A percentile compares a stretch with the other conserved stretches of the same genome.
phyloP scores from a whole-genome alignment of 2,329 filamentous ascomycete species.

The Cladosporium halotolerans region DNA sequence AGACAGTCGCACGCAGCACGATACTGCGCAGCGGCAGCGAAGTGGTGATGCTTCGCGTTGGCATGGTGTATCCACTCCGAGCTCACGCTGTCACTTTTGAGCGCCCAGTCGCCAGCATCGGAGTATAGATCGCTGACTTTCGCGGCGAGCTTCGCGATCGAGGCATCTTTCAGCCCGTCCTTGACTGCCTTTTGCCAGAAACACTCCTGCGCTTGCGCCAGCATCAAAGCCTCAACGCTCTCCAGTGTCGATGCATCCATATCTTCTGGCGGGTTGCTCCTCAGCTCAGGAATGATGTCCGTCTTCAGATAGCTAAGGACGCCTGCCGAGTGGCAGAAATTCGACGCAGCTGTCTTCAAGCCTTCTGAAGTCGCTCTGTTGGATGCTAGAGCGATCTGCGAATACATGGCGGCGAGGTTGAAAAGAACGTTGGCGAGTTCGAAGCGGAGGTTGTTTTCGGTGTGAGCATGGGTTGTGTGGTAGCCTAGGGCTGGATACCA shows the following conservation, averaged over 20 bases:
- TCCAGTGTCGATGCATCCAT: constrained; percentile 88
- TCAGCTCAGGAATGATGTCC: constrained; percentile 72
- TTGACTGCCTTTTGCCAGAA: constrained; percentile 98
- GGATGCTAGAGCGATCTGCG: constrained; percentile 76
- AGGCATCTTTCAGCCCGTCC: constrained; percentile 85
- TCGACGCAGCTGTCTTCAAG: constrained; percentile 80
- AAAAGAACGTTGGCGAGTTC: constrained; percentile 89
- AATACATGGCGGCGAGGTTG: constrained; percentile 90
- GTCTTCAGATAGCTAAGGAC: constrained; percentile 73
- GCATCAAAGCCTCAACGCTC: constrained; percentile 72
- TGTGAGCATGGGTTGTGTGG: constrained; percentile 22
- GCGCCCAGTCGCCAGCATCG: constrained; percentile 73
- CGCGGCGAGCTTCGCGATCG: constrained; percentile 84
- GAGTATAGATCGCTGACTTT: constrained; percentile 89
- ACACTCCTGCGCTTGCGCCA: constrained; percentile 93
- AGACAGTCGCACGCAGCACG: constrained; percentile 83
- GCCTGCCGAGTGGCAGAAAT: constrained; percentile 82
- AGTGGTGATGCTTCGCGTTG: constrained; percentile 94
- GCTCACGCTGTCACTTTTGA: constrained; percentile 83
- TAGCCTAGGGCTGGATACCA: constrained; percentile 95
- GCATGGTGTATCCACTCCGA: constrained; percentile 97
- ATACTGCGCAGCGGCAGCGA: constrained; percentile 91
- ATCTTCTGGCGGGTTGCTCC: constrained; percentile 81
- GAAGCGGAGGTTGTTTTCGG: constrained; percentile 61
- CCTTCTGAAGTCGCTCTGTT: constrained; percentile 75